Conservation (phyloP, 1,139 yeast species). For the Yamadazyma membranifaciens region DNA sequence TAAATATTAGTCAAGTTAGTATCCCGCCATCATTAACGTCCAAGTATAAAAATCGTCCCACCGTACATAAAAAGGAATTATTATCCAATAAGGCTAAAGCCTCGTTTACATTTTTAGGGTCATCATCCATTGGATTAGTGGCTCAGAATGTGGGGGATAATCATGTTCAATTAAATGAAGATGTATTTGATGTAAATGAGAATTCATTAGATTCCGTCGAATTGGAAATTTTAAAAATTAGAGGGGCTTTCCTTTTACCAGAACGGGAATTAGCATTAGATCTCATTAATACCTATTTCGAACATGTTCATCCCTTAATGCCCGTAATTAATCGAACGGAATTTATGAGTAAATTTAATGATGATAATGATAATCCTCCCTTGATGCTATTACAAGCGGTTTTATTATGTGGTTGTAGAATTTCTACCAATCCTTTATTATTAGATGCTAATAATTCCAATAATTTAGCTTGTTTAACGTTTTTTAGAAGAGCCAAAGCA, state of each 20-base stretch:
- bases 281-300: constrained; percentile 62
- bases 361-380: constrained; percentile 66
- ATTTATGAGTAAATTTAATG: constrained; percentile 57
- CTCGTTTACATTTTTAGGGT: constrained; percentile 42
- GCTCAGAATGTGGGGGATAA: constrained; percentile 46
- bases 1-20: constrained; percentile 43
- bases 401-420: constrained; percentile 67
- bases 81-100: constrained; percentile 28
- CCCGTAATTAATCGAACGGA: constrained; percentile 68
- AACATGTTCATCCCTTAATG: constrained; percentile 64
- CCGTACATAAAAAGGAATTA: constrained; percentile 38
- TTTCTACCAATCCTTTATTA: constrained; percentile 55
- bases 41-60: constrained; percentile 38
- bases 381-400: constrained; percentile 68
- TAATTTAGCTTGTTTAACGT: constrained; percentile 59
- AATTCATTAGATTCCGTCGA: constrained; percentile 61
- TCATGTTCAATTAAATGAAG: constrained; percentile 43
- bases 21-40: constrained; percentile 48
- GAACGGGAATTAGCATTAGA: constrained; percentile 60
- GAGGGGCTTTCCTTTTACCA: constrained; percentile 75
- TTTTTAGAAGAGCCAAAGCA: constrained; percentile 77
- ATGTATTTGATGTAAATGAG: constrained; percentile 36
- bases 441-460: constrained; percentile 57
- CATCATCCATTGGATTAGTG: constrained; percentile 36
- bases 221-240: constrained; percentile 60